Percentiles rank a stretch among this genome's conserved stretches.
Evolutionary conservation across 768 basidiomycete species (phyloP).

Genomic region (Thelephora ganbajun): DNA sequence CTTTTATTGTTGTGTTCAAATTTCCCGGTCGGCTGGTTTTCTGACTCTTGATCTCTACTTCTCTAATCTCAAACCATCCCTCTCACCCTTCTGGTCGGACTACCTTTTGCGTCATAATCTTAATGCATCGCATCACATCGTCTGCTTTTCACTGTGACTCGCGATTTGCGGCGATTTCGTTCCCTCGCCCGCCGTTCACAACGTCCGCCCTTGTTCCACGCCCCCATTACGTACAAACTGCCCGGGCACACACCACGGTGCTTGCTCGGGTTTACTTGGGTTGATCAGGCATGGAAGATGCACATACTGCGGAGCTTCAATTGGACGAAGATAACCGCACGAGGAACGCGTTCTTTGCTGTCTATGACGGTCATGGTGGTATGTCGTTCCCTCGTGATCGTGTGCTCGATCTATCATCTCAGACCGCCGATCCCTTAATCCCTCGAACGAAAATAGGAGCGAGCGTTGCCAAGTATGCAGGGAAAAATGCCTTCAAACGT

Average conservation of each 20-base stretch:
- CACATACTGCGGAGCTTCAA: conserved; percentile 65
- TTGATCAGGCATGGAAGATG: conserved; percentile 86
- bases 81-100: neutral
- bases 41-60: neutral
- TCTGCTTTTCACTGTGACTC: too few species aligned
- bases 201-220: too few species aligned
- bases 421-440: neutral
- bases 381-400: conserved; percentile 11
- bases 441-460: conserved; percentile 34
- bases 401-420: too few species aligned
- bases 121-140: too few species aligned
- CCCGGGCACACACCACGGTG: neutral
- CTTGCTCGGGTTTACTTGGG: neutral
- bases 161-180: too few species aligned
- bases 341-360: conserved; percentile 79
- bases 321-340: conserved; percentile 37
- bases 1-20: too few species aligned
- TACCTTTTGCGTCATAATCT: neutral
- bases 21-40: too few species aligned
- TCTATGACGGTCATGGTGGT: conserved; percentile 99
- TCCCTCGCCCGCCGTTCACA: too few species aligned
- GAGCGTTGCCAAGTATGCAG: conserved; percentile 78
- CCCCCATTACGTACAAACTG: too few species aligned
- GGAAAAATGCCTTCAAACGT: conserved; percentile 70
- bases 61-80: neutral